phyloP scores from a whole-genome alignment of 1,139 yeast species.

The Yamadazyma triangularis region DNA sequence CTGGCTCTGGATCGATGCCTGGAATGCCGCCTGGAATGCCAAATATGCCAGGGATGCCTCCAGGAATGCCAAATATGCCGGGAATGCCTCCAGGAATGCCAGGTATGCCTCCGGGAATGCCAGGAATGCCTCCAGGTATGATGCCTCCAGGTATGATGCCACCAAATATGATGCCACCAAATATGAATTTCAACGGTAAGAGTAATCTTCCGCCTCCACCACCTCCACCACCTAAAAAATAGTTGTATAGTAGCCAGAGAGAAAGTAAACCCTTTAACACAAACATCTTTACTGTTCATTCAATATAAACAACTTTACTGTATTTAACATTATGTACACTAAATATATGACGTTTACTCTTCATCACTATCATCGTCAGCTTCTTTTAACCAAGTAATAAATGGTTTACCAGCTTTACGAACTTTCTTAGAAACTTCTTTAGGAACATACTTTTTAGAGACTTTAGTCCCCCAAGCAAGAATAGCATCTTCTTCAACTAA shows the following conservation, averaged over 20 bases:
- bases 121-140: conserved; percentile 9
- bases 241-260: conserved; percentile 3
- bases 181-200: conserved; percentile 5
- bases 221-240: conserved; percentile 17
- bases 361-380: conserved; percentile 76
- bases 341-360: conserved; percentile 23
- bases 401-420: conserved; percentile 94
- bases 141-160: conserved; percentile 14
- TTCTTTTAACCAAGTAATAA: conserved; percentile 88
- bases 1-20: conserved; percentile 5
- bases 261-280: too few species aligned
- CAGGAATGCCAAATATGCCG: conserved; percentile 8
- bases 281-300: too few species aligned
- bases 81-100: conserved; percentile 12
- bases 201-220: conserved; percentile 8
- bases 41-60: conserved; percentile 8
- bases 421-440: conserved; percentile 91
- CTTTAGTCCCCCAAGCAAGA: conserved; percentile 84
- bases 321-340: too few species aligned
- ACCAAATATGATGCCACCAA: conserved; percentile 12
- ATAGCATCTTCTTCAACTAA: conserved; percentile 79
- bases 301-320: too few species aligned
- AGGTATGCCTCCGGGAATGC: conserved; percentile 17
- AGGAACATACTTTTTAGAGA: conserved; percentile 89
- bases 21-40: conserved; percentile 11